Conservation (phyloP, 2,329 filamentous ascomycete species). For the Colletotrichum brevisporum region DNA sequence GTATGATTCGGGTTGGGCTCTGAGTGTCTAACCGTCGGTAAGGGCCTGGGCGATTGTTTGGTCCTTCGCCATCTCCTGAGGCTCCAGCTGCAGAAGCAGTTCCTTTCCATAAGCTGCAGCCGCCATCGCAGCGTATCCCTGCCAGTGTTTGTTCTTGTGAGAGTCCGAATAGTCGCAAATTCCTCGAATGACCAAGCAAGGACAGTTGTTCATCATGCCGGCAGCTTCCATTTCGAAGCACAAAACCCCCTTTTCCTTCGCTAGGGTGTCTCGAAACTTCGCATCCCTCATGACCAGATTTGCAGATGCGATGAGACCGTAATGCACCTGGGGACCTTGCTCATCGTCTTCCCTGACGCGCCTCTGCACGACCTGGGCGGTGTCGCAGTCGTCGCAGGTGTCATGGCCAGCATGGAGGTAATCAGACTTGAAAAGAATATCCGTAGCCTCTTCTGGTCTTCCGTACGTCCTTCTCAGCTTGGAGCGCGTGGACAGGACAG, state of each 20-base stretch:
- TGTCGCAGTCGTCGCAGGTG: background rate
- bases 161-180: slow-evolving; percentile 58
- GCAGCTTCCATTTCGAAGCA: slow-evolving; percentile 52
- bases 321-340: slow-evolving; percentile 39
- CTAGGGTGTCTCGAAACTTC: slow-evolving; percentile 47
- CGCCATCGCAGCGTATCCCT: slow-evolving; percentile 51
- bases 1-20: background rate
- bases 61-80: slow-evolving; percentile 38
- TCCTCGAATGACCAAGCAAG: slow-evolving; percentile 54
- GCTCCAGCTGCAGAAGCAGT: slow-evolving; percentile 37
- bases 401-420: background rate
- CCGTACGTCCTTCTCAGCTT: background rate
- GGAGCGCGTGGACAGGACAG: background rate
- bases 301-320: slow-evolving; percentile 48
- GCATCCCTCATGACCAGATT: slow-evolving; percentile 55
- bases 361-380: background rate
- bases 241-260: slow-evolving; percentile 30
- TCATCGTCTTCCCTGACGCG: background rate
- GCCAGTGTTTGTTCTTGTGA: slow-evolving; percentile 55
- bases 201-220: slow-evolving; percentile 46
- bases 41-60: slow-evolving; percentile 26
- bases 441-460: background rate
- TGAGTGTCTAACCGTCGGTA: background rate
- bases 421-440: background rate
- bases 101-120: slow-evolving; percentile 48